Evolutionary conservation across 73 alveolate species (phyloP), one percentile per base, ranked within the genome.

Genomic region (Loxodes magnus): DNA sequence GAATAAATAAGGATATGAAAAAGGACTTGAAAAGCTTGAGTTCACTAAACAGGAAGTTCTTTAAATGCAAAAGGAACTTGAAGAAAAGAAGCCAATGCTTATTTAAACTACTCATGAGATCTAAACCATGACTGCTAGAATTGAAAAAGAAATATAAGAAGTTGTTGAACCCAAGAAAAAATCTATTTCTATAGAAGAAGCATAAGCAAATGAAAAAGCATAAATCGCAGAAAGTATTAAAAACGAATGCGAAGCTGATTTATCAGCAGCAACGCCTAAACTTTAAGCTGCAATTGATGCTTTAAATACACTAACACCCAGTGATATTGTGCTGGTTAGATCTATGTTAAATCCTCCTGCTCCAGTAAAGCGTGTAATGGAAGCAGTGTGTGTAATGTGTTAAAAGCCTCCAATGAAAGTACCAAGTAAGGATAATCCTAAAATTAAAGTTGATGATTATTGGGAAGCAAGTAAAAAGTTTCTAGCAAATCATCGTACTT

Each of bases 271-370:
- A 23, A 76, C 79, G 77, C 99, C 99, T 0, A 91, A 93, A 12
- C 69, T 95, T 14, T 87, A 71, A 62, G 95, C 77, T 25, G 99
- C 99, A 0, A 74, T 88, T 51, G 85, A 84, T 38, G 98, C 99
- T 7, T 67, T 93, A 15, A 77, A 78, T 51, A 90, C 78, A 42
- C 90, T 95, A 26, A 81, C 81, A n/a, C 71, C 79, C 51, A 75
- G 58, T 24, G 94, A 81, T 39, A 82, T 90, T 37, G 69, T 77
- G 6, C 87, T 66, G 56, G 66, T 90, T 29, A 90, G 75, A 48
- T 71, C 87, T 17, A 38, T 38, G 52, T 14, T 12, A 5, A 38
- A 67, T 15, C 98, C 98, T 15, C 95, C 98, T 7, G 65, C 86
- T 20, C 89, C 93, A 14, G 90, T 78, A 17, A 86, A 80, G 65